Evolutionary conservation across 2,329 filamentous ascomycete genomes (phyloP).

Genomic region (Sporothrix pallida): DNA sequence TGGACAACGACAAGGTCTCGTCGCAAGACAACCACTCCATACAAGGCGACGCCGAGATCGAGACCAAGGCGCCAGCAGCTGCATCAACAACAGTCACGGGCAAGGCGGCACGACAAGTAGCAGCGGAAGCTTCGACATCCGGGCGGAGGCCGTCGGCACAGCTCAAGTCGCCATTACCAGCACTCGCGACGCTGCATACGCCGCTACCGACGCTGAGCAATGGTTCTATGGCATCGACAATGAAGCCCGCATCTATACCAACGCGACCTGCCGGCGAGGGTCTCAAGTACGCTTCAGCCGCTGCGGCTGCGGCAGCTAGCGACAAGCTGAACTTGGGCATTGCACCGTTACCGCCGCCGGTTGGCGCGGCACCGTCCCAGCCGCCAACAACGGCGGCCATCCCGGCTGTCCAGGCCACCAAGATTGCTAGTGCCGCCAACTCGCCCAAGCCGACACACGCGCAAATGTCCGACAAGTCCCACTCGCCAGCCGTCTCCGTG

Average conservation of each 20-base stretch:
- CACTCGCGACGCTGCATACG: constrained; percentile 85
- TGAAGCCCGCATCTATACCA: constrained; percentile 93
- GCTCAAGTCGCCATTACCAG: constrained; percentile 92
- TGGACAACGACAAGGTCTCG: constrained; percentile 85
- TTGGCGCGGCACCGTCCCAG: constrained; percentile 57
- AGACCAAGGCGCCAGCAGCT: constrained; percentile 52
- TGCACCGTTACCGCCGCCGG: constrained; percentile 88
- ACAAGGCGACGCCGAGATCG: constrained; percentile 78
- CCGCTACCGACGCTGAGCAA: constrained; percentile 68
- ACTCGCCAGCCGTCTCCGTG: constrained; percentile 43
- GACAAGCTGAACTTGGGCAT: constrained; percentile 91
- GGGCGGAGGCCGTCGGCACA: constrained; percentile 81
- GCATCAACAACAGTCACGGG: constrained; percentile 48
- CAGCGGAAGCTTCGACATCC: constrained; percentile 58
- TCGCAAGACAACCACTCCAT: constrained; percentile 94
- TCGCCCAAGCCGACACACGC: constrained; percentile 58
- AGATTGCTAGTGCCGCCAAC: constrained; percentile 63
- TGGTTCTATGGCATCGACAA: constrained; percentile 59
- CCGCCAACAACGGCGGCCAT: constrained; percentile 51
- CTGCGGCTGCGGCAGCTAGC: constrained; percentile 87
- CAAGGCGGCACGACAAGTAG: constrained; percentile 63
- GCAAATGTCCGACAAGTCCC: constrained; percentile 47
- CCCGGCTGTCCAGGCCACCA: constrained; percentile 60
- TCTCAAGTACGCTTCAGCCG: constrained; percentile 95
- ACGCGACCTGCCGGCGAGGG: constrained; percentile 85